Percentiles rank a stretch among this genome's conserved stretches.
Evolutionary conservation across 2,329 filamentous ascomycete genomes (phyloP).

Genomic region (Penicillium hordei): DNA sequence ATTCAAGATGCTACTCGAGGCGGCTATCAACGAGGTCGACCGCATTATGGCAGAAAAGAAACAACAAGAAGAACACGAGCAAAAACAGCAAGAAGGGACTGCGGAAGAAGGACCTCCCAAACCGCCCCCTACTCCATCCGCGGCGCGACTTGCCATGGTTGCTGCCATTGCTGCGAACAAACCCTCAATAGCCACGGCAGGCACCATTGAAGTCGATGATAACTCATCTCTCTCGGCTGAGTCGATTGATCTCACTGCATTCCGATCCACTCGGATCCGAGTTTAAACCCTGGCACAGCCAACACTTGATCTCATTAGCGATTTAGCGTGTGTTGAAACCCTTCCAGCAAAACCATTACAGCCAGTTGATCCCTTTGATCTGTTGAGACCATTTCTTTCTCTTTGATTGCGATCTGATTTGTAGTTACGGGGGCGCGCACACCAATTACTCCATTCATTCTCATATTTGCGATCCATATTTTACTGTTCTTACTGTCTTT

Average conservation of each 20-base stretch:
- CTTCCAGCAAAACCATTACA: conserved; percentile 18
- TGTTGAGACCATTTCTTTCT: conserved; percentile 12
- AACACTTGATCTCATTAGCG: conserved; percentile 12
- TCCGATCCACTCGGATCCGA: conserved; percentile 31
- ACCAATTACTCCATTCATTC: conserved; percentile 2
- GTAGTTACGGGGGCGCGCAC: not conserved
- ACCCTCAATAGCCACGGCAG: conserved; percentile 18
- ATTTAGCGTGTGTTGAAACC: conserved; percentile 25
- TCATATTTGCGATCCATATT: not conserved
- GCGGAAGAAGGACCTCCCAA: conserved; percentile 8
- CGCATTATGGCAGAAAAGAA: conserved; percentile 55
- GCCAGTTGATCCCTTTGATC: conserved; percentile 14
- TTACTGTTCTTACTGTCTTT: conserved; percentile 12
- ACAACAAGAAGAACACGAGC: conserved; percentile 23
- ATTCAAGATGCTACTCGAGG: conserved; percentile 62
- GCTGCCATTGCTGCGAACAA: conserved; percentile 23
- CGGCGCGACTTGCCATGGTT: conserved; percentile 22
- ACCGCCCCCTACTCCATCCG: conserved; percentile 15
- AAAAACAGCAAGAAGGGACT: conserved; percentile 9
- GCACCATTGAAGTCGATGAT: conserved; percentile 40
- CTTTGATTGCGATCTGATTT: not conserved
- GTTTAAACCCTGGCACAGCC: conserved; percentile 9
- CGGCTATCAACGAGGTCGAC: conserved; percentile 61
- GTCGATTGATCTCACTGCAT: conserved; percentile 38
- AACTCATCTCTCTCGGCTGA: conserved; percentile 35